These are phyloP conservation scores for Backusella tuberculispora DNA, from an alignment of 192 early-diverging fungal species.

Conservation along the genomic window DNA sequence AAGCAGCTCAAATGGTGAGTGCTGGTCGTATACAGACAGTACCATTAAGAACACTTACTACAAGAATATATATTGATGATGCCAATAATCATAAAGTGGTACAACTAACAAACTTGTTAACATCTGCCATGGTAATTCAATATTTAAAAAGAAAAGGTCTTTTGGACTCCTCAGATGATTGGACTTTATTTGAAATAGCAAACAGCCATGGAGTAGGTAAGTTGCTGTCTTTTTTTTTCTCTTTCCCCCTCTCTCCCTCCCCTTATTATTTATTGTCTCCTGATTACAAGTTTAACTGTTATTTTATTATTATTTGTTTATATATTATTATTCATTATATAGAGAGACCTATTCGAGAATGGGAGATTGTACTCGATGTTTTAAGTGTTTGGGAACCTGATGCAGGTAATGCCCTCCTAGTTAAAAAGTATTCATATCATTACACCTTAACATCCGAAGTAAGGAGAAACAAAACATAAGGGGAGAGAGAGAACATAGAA, in stretches of 20 bases:
- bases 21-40: constrained; percentile 19
- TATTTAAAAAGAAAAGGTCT: constrained; percentile 69
- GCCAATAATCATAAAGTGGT: constrained; percentile 77
- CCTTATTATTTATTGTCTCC: not conserved
- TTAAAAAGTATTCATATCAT: constrained; percentile 74
- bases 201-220: constrained; percentile 80
- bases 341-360: constrained; percentile 90
- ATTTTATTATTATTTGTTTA: not conserved
- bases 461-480: not conserved
- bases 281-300: constrained; percentile 20
- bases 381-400: constrained; percentile 83
- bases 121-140: constrained; percentile 70
- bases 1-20: constrained; percentile 15
- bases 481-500: not conserved
- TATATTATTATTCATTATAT: constrained; percentile 17
- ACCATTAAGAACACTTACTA: constrained; percentile 60
- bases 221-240: not conserved
- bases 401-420: constrained; percentile 74
- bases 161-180: constrained; percentile 59
- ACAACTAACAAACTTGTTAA: constrained; percentile 73
- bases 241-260: not conserved
- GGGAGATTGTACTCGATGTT: constrained; percentile 85
- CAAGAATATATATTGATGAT: constrained; percentile 90
- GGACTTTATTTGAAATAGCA: constrained; percentile 92
- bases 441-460: constrained; percentile 58